Base-by-base conservation (phyloP, 2,329 filamentous ascomycete species). In the Aspergillus intermedius region DNA sequence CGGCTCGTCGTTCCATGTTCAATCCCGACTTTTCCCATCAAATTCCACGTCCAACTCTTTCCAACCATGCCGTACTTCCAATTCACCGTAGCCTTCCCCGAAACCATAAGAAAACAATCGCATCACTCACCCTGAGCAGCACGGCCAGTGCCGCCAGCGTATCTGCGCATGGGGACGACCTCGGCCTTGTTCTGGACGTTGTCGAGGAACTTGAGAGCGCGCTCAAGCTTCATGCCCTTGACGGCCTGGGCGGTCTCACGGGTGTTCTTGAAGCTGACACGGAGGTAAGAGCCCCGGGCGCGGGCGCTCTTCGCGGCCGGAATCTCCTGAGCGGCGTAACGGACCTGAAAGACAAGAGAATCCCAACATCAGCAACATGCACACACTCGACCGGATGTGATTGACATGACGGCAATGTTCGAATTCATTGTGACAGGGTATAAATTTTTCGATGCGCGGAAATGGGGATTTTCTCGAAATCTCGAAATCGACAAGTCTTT, bases 211-310 rank as follows among this genome's bases (percentile, higher is more conserved):
- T 85, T 84, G 65, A 96, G 79, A 69, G 93, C 93, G 72, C 93
- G 91, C 78, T 89, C 82, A 72, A 97, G 75, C 82, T 96, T 96
- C 90, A 90, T 95, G 78, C 91, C 91, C 79, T 93, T 97, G 84
- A 98, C 95, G 70, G 91, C 91, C 82, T 97, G 93, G 61, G 94
- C 93, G 64, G 91, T 96, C 83, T 98, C 94, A 73, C 93, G 90
- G 74, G 93, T 98, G 86, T 98, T 98, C 87, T 98, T 98, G 88
- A 96, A 98, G 67, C 88, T 95, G 68, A 97, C 91, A 74, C 93
- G 90, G 69, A 98, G 88, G 83, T 97, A 98, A 75, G 91, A 90
- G 77, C 94, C 93, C 78, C 93, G 91, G 73, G 91, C 87, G 81
- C 91, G 89, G 77, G 93, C 93, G 79, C 88, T 95, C 84, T 95